Conservation (phyloP, 2,329 filamentous ascomycete species). For the Helotiales sp. region DNA sequence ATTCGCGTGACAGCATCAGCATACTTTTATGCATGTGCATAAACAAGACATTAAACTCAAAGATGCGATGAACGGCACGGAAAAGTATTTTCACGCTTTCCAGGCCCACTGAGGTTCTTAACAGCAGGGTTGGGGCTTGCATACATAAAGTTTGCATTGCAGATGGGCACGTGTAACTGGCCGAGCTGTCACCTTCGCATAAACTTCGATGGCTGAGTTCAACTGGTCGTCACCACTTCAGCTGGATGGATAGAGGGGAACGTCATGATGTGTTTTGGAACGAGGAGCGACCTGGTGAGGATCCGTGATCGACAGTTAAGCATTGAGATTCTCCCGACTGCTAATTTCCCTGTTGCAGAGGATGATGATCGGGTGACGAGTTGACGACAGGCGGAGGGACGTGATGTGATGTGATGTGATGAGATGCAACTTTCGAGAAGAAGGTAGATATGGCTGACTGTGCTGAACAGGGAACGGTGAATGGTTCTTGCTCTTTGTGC, state of each 20-base stretch:
- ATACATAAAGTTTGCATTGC: neutral
- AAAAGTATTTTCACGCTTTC: neutral
- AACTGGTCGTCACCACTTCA: neutral
- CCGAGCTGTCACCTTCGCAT: neutral
- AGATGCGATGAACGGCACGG: neutral
- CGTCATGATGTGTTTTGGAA: conserved; percentile 4
- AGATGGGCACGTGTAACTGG: neutral
- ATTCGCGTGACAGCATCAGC: neutral
- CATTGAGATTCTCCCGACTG: neutral
- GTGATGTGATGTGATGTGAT: neutral
- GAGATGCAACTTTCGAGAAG: neutral
- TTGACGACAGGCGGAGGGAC: neutral
- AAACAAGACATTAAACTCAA: neutral
- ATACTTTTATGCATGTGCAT: neutral
- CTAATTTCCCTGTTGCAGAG: neutral
- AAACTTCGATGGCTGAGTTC: neutral
- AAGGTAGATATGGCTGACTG: too few relatives aligned
- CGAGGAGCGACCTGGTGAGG: neutral
- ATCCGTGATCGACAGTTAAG: conserved; percentile 5
- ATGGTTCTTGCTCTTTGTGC: neutral
- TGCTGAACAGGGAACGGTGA: neutral
- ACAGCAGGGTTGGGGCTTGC: neutral
- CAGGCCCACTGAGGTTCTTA: neutral
- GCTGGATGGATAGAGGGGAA: neutral
- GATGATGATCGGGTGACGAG: neutral